Conservation (phyloP, 2,329 filamentous ascomycete species). For the Stachybotrys elegans region DNA sequence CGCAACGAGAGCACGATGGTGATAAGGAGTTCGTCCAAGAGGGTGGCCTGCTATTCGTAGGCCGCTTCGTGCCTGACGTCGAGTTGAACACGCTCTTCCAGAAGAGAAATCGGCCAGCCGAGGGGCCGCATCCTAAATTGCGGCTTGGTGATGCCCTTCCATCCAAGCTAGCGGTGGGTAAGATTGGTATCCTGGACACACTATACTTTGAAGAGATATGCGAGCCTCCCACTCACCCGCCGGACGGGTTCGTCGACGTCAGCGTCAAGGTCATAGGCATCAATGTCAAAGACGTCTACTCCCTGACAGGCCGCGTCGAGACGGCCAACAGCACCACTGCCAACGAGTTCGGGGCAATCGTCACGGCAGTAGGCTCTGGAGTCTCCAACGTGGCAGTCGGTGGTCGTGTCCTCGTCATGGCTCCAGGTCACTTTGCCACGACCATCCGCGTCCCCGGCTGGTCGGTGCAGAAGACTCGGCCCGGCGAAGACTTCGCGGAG, state of each 20-base stretch:
- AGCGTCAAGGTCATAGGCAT: conserved; percentile 8
- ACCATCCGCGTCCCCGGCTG: not conserved
- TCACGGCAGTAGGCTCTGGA: conserved; percentile 12
- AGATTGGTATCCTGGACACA: conserved; percentile 9
- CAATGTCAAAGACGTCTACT: conserved; percentile 20
- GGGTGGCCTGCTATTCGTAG: conserved; percentile 8
- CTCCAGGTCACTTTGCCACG: conserved; percentile 17
- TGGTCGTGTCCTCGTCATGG: conserved; percentile 19
- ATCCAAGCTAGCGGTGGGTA: conserved; percentile 9
- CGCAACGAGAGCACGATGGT: not conserved
- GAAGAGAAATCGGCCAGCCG: not conserved
- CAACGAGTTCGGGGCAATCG: conserved; percentile 20
- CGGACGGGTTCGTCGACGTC: conserved; percentile 4
- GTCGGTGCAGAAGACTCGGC: not conserved
- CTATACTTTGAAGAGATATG: conserved; percentile 14
- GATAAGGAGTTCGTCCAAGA: conserved; percentile 5
- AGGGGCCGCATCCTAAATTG: not conserved
- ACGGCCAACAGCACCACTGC: conserved; percentile 11
- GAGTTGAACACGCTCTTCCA: conserved; percentile 14
- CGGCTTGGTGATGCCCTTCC: conserved; percentile 1
- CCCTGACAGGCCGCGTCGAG: conserved; percentile 18
- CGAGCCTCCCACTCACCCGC: conserved; percentile 1
- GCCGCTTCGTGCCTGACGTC: conserved; percentile 16
- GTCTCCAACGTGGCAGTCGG: conserved; percentile 9
- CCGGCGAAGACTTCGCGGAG: conserved; percentile 12